Evolutionary conservation across 768 basidiomycete genomes (phyloP).

Genomic region (Suillus paluster): DNA sequence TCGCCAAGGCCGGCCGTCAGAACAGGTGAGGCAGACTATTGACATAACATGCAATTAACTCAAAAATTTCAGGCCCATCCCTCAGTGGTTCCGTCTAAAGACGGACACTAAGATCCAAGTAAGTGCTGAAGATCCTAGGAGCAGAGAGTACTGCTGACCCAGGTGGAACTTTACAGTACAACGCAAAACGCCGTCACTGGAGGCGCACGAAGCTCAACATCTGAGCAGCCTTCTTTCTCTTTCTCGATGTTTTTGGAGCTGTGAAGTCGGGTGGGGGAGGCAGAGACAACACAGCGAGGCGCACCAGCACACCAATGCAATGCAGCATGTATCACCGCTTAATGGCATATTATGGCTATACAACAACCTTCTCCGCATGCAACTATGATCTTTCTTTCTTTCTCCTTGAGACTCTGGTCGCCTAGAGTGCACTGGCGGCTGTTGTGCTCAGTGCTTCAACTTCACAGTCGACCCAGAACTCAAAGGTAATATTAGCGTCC

Average conservation of each 20-base stretch:
- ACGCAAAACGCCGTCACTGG: constrained; percentile 98
- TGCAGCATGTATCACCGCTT: constrained; percentile 30
- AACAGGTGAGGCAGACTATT: constrained; percentile 69
- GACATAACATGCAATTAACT: constrained; percentile 1
- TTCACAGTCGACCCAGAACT: not conserved
- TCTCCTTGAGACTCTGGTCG: not conserved
- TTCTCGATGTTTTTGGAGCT: constrained; percentile 9
- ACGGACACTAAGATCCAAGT: constrained; percentile 95
- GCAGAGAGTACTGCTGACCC: not conserved
- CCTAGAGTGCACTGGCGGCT: not conserved
- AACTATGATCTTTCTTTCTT: constrained; percentile 13
- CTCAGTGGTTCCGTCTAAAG: constrained; percentile 99
- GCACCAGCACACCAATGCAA: constrained; percentile 16
- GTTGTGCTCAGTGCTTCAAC: not conserved
- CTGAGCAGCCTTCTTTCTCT: constrained; percentile 43
- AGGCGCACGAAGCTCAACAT: constrained; percentile 99
- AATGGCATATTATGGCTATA: constrained; percentile 21
- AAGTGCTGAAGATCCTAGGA: constrained; percentile 14
- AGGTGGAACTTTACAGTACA: constrained; percentile 58
- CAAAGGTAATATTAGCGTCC: not conserved
- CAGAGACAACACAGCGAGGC: constrained; percentile 10
- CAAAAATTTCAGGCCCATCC: constrained; percentile 75
- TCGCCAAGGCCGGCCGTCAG: constrained; percentile 95
- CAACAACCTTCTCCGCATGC: constrained; percentile 22
- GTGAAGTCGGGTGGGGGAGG: constrained; percentile 13